phyloP scores from a whole-genome alignment of 495 filamentous ascomycete species.

The Trichoderma erinaceum region DNA sequence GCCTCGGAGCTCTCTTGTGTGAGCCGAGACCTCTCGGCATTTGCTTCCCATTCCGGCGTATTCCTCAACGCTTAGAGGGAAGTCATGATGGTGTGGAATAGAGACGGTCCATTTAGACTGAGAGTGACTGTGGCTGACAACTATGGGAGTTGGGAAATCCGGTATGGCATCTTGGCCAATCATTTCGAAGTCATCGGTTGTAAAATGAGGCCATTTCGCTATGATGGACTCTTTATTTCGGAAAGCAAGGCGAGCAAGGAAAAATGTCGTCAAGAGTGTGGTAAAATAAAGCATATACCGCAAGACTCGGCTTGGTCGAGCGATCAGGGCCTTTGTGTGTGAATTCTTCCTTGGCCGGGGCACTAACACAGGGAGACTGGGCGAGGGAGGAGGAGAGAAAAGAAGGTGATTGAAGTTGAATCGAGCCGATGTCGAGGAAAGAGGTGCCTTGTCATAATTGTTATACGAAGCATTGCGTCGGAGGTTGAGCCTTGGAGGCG shows the following conservation, averaged over 20 bases:
- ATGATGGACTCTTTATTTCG: conserved; percentile 24
- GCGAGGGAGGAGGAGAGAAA: conserved; percentile 58
- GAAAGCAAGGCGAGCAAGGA: conserved; percentile 24
- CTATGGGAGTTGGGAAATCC: conserved; percentile 51
- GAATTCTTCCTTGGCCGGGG: conserved; percentile 51
- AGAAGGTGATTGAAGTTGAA: conserved; percentile 57
- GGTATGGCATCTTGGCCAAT: conserved; percentile 46
- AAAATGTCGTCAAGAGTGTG: conserved; percentile 34
- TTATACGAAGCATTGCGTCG: conserved; percentile 44
- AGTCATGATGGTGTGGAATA: conserved; percentile 52
- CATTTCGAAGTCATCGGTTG: conserved; percentile 42
- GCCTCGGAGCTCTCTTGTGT: conserved; percentile 42
- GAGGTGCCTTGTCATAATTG: conserved; percentile 37
- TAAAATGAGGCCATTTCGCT: conserved; percentile 29
- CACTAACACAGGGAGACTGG: conserved; percentile 58
- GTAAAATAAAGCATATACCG: conserved; percentile 39
- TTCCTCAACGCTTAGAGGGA: conserved; percentile 52
- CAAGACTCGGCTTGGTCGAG: conserved; percentile 44
- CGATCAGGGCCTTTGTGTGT: conserved; percentile 17
- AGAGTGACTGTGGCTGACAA: conserved; percentile 51
- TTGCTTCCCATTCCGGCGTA: conserved; percentile 57
- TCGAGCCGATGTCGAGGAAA: conserved; percentile 50
- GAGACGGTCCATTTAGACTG: conserved; percentile 62
- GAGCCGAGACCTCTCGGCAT: conserved; percentile 47
- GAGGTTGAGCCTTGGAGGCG: conserved; percentile 45